Base-by-base conservation (phyloP, 257 asterid genomes). In the Penstemon barbatus region DNA sequence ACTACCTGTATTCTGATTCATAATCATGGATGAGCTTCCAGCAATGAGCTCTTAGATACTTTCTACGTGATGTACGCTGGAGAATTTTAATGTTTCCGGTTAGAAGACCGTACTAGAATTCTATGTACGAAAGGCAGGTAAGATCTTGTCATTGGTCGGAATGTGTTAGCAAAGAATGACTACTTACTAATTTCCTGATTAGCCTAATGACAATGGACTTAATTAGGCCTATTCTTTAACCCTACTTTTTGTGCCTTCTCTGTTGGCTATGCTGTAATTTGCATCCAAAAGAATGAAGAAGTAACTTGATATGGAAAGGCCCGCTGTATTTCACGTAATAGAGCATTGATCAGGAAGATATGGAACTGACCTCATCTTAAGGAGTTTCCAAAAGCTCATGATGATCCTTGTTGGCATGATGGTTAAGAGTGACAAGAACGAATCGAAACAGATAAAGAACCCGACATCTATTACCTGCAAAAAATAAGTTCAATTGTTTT, bases 391-490 rank as follows among this genome's bases (percentile, higher is more conserved):
- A 33, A 83, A 66, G 72, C 74, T 73, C 76, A 81, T 79, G 73
- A 79, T 58, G 59, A 87, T 77, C 77, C 99, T 84, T 68, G 94
- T 79, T 12, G 99, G 99, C 99, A 94, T 91, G 84, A 94, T 86
- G 57, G 99, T 94, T 46, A 94, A 79, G 80, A 91, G 84, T 63
- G 98, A 91, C 42, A 94, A 84, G 80, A 94, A 94, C 13, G 99
- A 87, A 81, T 94, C 99, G 67, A 94, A 70, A 85, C 99, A 94
- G 43, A 94, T 95, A 81, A 89, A 91, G 79, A 82, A 80, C 37
- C 99, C 98, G 55, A 94, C 83, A 75, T 85, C 69, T 78, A 94
- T 91, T 75, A 94, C 88, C 99, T 94, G 97, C 90, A 84, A 73
- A 64, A 79, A 61, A 71, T 37, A 40, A 66, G 44, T 45, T 36